These are phyloP conservation scores for Trichophyton rubrum DNA, from an alignment of 2,329 filamentous ascomycete genomes.

Conservation along the genomic window DNA sequence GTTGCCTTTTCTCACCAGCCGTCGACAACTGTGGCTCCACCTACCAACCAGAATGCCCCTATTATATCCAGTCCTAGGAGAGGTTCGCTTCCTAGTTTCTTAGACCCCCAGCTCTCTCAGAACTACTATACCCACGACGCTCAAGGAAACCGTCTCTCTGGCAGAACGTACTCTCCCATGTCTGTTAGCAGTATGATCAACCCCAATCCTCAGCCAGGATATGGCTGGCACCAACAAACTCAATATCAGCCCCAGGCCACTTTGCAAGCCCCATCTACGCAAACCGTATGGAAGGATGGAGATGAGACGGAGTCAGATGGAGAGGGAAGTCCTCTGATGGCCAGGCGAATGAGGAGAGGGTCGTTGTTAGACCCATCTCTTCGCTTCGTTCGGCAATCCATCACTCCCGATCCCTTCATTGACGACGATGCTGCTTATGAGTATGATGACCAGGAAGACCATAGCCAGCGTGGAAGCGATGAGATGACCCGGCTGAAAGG, in stretches of 20 bases:
- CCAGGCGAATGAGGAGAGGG: constrained; percentile 2
- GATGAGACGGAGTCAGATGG: constrained; percentile 11
- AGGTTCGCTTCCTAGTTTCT: constrained; percentile 8
- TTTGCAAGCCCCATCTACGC: not conserved
- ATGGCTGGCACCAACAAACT: not conserved
- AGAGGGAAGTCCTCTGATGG: constrained; percentile 11
- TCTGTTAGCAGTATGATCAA: not conserved
- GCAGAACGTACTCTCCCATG: not conserved
- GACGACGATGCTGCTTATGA: constrained; percentile 15
- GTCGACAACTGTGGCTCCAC: not conserved
- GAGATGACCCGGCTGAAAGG: constrained; percentile 36
- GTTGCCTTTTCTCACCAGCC: not conserved
- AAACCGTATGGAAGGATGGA: constrained; percentile 9
- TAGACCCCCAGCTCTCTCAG: constrained; percentile 13
- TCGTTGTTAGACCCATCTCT: not conserved
- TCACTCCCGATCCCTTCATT: constrained; percentile 14
- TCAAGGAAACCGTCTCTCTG: not conserved
- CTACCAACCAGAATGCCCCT: not conserved
- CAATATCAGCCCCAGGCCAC: not conserved
- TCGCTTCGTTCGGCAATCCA: not conserved
- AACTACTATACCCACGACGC: constrained; percentile 3
- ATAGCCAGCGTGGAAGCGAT: constrained; percentile 17
- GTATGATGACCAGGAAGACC: constrained; percentile 14
- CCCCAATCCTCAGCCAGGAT: not conserved
- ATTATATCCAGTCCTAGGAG: constrained; percentile 1